Base-by-base conservation (phyloP, 768 basidiomycete genomes). In the Leccinum boreale region DNA sequence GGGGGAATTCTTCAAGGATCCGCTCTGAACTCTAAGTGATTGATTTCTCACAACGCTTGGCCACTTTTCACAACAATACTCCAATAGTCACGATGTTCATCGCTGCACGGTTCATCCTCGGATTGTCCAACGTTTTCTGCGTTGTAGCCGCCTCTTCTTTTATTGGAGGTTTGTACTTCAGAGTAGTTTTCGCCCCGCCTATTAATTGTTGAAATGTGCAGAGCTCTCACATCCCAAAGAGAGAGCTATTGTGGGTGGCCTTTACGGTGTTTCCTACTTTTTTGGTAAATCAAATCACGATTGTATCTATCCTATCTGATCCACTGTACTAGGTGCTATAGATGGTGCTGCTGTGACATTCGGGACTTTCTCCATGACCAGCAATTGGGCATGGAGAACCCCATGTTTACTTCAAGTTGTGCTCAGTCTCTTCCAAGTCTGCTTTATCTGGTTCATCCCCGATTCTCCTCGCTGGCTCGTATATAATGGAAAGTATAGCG, bases 1-100 rank as follows among this genome's bases (percentile, higher is more conserved):
- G 45, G 45, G 23, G 45, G 45, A 6, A 14, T 24, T 46, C 45
- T 46, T 12, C 45, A 46, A 46, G 45, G 45, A 21, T 21, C 45
- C 7, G 23, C 45, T 23, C n/a, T 46, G 23, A 46, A 46, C 24
- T 21, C 23, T 46, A 7, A 23, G 45, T 46, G 12, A 46, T 14
- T 24, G 0, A 8, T 21, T 23, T 23, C 23, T 24, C 23, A 0
- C 2, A 2, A 46, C 4, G 7, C 19, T 3, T 0, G 6, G 4
- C 1, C 23, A 15, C 14, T 21, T 24, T 7, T 23, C 21, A 24
- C 14, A 8, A 23, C 12, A 5, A 4, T 3, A 21, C 3, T 21
- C 3, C 0, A 11, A 23, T 24, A 46, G 45, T 46, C 14, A 24
- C 23, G 21, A 46, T 46, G 45, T 46, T 46, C 19, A 8, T 46